A percentile compares a stretch with the other conserved stretches of the same genome.
These are phyloP conservation scores for Monosporascus sp. DNA, from an alignment of 2,329 filamentous ascomycete species.

Conservation along the genomic window DNA sequence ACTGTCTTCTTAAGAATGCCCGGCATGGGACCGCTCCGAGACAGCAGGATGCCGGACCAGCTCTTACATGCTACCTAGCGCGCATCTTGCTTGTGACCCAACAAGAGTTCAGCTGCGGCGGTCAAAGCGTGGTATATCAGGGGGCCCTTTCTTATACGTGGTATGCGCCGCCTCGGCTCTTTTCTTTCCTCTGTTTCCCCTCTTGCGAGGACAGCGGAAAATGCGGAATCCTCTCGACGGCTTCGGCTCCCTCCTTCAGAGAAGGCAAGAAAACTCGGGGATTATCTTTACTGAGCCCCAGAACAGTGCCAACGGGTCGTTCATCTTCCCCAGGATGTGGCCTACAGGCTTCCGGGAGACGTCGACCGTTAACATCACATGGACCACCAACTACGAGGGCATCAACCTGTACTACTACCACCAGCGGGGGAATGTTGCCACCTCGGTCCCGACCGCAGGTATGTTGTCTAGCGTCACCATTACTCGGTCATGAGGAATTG, in stretches of 20 bases:
- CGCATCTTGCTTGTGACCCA: too few relatives aligned
- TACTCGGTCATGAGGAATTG: neutral
- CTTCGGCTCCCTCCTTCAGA: neutral
- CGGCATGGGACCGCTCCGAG: too few relatives aligned
- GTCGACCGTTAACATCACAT: conserved; percentile 3
- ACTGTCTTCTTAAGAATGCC: too few relatives aligned
- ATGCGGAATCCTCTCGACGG: neutral
- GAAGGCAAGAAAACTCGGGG: neutral
- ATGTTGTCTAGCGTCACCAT: neutral
- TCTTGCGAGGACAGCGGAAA: neutral
- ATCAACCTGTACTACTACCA: conserved; percentile 5
- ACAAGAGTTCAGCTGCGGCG: too few relatives aligned
- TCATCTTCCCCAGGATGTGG: conserved; percentile 1
- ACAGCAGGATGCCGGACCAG: too few relatives aligned
- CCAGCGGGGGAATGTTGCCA: conserved; percentile 2
- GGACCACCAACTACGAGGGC: conserved; percentile 1
- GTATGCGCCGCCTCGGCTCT: too few relatives aligned
- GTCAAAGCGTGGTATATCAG: too few relatives aligned
- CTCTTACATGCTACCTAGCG: too few relatives aligned
- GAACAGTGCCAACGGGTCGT: conserved; percentile 2
- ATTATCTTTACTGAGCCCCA: neutral
- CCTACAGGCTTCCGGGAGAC: conserved; percentile 1
- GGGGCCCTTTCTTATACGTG: too few relatives aligned
- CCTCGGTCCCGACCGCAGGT: conserved; percentile 1
- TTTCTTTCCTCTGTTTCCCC: too few relatives aligned